Evolutionary conservation across 1,284 basidiomycete species (phyloP), one percentile per base, ranked within the genome.

Genomic region (Xerocomus amazonicus): DNA sequence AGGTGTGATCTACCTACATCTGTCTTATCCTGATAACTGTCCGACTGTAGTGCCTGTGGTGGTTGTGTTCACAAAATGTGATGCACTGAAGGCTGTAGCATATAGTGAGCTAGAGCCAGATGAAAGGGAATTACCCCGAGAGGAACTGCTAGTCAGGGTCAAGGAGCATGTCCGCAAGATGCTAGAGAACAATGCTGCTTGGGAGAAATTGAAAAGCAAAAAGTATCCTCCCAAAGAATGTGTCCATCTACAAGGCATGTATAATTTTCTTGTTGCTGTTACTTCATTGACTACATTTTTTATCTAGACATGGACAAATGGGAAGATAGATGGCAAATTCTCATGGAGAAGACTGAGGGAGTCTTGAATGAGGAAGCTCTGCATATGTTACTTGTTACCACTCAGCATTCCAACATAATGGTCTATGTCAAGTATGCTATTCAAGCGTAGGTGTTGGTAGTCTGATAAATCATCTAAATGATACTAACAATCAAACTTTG

Each of bases 281-380:
- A 6, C 12, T 31, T 12, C 12, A 7, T n/a, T 44, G 9, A 37
- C 9, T 8, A 27, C 29, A 8, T 31, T 31, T 14, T 12, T 19
- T 13, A 9, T 16, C 19, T 23, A 56, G 52, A 32, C 2, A 38
- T 51, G 48, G 13, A 56, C 37, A 38, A 40, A 10, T 48, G 43
- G 12, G n/a, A 41, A 19, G 29, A 10, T 2, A 45, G 41, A 13
- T 56, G 48, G 9, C 27, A 5, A 1, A 12, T 14, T 8, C 33
- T 56, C 6, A 26, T 56, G 16, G 47, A 56, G 43, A 9, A 9
- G 0, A 56, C 52, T 4, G 35, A 31, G 3, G 2, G 0, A 12
- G 41, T 3, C 6, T 43, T 56, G 2, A 4, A 34, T 34, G 16
- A 47, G 10, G 35, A 48, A 31, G 33, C 42, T 1, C 13, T 56